Percentiles rank a stretch among this genome's conserved stretches.
Conservation (phyloP, 768 basidiomycete genomes). For the Nevesoporus exiguus region DNA sequence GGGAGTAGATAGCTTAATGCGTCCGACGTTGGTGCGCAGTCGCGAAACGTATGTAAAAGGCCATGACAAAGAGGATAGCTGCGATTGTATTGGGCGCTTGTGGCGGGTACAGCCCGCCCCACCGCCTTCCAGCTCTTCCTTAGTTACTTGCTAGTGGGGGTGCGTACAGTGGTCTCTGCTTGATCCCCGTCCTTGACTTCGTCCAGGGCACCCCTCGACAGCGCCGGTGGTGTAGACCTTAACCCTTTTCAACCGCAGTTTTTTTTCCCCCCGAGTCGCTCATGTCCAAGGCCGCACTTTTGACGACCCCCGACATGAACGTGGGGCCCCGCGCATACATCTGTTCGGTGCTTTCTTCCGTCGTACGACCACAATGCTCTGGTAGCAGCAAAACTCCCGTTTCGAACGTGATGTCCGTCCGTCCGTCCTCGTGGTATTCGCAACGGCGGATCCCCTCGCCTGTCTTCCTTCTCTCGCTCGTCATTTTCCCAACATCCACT, state of each 20-base stretch:
- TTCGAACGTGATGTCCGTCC: neutral
- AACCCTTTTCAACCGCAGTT: conserved; percentile 7
- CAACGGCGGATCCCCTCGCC: neutral
- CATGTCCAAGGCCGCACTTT: neutral
- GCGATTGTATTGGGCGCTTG: neutral
- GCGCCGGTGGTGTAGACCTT: neutral
- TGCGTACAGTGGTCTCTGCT: neutral
- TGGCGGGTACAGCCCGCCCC: neutral
- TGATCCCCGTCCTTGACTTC: neutral
- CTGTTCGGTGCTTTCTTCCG: neutral
- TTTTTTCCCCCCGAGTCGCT: neutral
- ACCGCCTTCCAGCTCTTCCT: neutral
- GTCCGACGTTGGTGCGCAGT: neutral
- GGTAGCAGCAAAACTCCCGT: neutral
- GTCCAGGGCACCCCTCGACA: conserved; percentile 10
- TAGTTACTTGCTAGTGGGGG: neutral
- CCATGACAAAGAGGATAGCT: neutral
- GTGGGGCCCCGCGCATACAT: neutral
- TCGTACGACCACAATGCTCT: conserved; percentile 7
- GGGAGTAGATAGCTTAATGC: neutral
- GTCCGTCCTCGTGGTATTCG: conserved; percentile 1
- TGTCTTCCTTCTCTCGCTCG: conserved; percentile 6
- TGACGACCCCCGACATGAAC: conserved; percentile 7
- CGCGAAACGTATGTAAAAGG: neutral
- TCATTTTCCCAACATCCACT: neutral